Evolutionary conservation across 2,329 filamentous ascomycete genomes (phyloP), one percentile per base, ranked within the genome.

Genomic region (Talaromyces amestolkiae): DNA sequence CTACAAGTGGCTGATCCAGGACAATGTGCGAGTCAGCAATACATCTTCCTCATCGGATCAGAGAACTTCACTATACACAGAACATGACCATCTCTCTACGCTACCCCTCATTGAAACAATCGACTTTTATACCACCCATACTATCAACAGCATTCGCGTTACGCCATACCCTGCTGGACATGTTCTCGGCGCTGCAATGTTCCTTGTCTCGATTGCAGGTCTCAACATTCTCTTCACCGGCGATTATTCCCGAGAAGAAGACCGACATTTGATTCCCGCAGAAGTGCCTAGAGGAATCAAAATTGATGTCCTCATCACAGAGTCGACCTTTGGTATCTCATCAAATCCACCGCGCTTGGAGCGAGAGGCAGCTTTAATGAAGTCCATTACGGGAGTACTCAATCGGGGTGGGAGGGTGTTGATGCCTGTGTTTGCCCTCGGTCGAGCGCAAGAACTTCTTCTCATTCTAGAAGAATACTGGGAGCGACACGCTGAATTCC

Each of bases 1-100:
- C 76, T 99, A 99, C 86, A 98, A 98, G 81, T 98, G 95, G 94
- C 87, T 98, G 61, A 97, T 98, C 68, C 93, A 97, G 78, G 95
- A 99, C 79, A 96, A 93, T 70, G 92, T 99, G 53, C 89, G 95
- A 66, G 93, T 99, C 35, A 91, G 73, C 85, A 95, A 83, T 84
- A 92, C 74, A 37, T 83, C 84, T 2, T 86, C 85, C 59, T 86
- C 85, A 6, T 86, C 86, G 2, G 85, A 88, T 71, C 85, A 87
- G 68, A 83, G 86, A 69, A 86, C 86, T 27, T 84, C 86, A 47
- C 87, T 98, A 54, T 99, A 97, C 77, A 97, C 92, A 1, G 95
- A 99, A 79, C 90, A 94, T 71, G 95, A 99, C 75, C 93, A 98
- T 78, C 84, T 97, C 33, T 93, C 92, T 68, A 98, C 94, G 0